Conservation (phyloP, 306 rosid species). For the Cicer arietinum region DNA sequence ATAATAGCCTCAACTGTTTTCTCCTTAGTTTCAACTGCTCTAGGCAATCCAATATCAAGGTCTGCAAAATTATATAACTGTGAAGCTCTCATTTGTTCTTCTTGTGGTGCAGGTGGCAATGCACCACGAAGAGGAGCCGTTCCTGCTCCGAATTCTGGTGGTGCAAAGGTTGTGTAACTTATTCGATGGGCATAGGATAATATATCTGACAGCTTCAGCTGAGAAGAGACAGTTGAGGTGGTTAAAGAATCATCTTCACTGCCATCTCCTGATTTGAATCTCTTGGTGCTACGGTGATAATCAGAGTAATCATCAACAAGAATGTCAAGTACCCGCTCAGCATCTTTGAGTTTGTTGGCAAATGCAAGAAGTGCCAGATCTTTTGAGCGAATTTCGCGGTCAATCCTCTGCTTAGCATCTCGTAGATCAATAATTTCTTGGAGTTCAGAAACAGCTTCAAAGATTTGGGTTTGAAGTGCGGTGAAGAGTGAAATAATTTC, state of each 20-base stretch:
- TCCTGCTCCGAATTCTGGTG: conserved; percentile 94
- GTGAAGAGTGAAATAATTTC: conserved; percentile 72
- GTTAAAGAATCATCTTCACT: conserved; percentile 57
- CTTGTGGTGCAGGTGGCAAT: conserved; percentile 94
- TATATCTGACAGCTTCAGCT: conserved; percentile 67
- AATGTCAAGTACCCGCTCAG: conserved; percentile 78
- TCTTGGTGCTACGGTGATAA: conserved; percentile 59
- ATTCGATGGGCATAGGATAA: conserved; percentile 83
- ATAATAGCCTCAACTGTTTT: conserved; percentile 70
- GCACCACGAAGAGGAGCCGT: conserved; percentile 86
- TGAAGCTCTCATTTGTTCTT: conserved; percentile 95
- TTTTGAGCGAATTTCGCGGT: conserved; percentile 61
- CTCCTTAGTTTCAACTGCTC: conserved; percentile 61
- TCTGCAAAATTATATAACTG: conserved; percentile 84
- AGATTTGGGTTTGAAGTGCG: conserved; percentile 79
- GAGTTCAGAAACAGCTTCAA: conserved; percentile 88
- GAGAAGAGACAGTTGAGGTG: conserved; percentile 70
- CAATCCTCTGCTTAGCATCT: conserved; percentile 74
- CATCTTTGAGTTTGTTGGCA: conserved; percentile 80
- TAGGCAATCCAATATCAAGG: conserved; percentile 88
- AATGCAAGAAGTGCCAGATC: conserved; percentile 73
- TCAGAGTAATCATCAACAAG: conserved; percentile 88
- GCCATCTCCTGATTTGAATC: conserved; percentile 52
- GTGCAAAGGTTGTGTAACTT: conserved; percentile 96
- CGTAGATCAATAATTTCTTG: conserved; percentile 90